Base-by-base conservation (phyloP, 148 eudicot species). In the Arbutus unedo region DNA sequence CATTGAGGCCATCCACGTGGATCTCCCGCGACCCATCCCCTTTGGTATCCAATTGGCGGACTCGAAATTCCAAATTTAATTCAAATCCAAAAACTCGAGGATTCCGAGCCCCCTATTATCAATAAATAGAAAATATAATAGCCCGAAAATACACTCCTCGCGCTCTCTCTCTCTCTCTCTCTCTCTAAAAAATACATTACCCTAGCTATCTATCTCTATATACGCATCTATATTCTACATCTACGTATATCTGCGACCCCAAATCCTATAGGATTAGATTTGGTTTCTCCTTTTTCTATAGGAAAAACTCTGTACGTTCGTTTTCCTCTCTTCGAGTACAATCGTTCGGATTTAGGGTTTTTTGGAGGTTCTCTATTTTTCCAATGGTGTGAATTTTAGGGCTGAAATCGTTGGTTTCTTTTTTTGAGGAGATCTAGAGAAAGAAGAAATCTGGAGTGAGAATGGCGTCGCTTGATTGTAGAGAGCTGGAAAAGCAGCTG, bases 401-500 rank as follows among this genome's bases (percentile, higher is more conserved):
- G 44, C 38, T 74, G 19, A 60, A 60, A 41, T 79, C 11, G 71
- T 18, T 49, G 53, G 25, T 68, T 13, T 47, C 48, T 68, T 70
- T 47, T 74, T 77, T 55, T 43, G 5, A 45, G 56, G 53, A 77
- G 48, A 78, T 57, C 73, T 14, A 72, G 47, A 54, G 25, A 70
- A n/a, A 49, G 77, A 82, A 53, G 82, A 31, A 31, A 31, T 31
- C 38, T 31, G 38, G 38, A 48, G 9, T 31, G 72, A 72, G 76
- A 82, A 91, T 90, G 94, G 82, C 88, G 82, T 15, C 73, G 14
- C 16, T 77, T n/a, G 91, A 88, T n/a, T 82, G 74, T 15, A 82
- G 77, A 57, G 92, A 88, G 85, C 85, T 93, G 8, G 95, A 91
- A 51, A 81, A 86, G 14, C 82, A 87, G 85, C 89, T 94, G 6